phyloP scores from a whole-genome alignment of 2,329 filamentous ascomycete species.

The Talaromyces rugulosus region DNA sequence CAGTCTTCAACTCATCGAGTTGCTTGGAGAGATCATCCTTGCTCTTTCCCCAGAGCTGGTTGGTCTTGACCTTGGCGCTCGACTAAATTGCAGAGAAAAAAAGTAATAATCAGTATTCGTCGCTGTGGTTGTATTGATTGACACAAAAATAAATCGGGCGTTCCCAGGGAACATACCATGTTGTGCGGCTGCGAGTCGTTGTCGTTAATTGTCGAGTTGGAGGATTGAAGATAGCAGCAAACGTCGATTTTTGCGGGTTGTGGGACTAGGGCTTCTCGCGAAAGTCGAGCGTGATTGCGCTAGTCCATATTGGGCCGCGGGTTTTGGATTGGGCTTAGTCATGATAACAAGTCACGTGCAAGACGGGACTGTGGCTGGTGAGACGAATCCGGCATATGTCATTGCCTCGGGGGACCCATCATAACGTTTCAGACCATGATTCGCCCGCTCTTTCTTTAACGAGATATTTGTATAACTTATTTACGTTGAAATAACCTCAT shows the following conservation, averaged over 20 bases:
- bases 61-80: conserved; percentile 81
- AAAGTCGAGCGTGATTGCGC: conserved; percentile 12
- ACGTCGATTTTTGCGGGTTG: conserved; percentile 36
- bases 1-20: conserved; percentile 89
- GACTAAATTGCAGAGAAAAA: conserved; percentile 42
- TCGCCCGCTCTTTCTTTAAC: not conserved
- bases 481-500: not conserved
- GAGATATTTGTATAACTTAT: not conserved
- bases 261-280: conserved; percentile 43
- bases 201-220: conserved; percentile 45
- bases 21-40: conserved; percentile 98
- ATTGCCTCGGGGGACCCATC: not conserved
- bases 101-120: conserved; percentile 18
- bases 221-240: conserved; percentile 35
- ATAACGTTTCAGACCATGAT: not conserved
- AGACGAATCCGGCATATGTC: not conserved
- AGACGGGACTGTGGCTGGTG: conserved; percentile 1
- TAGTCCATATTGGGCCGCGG: conserved; percentile 3
- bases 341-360: conserved; percentile 1
- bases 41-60: conserved; percentile 97
- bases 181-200: conserved; percentile 37
- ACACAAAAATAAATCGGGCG: not conserved
- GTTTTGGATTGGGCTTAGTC: not conserved
- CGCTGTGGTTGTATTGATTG: not conserved
- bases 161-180: conserved; percentile 35